phyloP scores from a whole-genome alignment of 306 rosid genomes.

The Trifolium pratense region DNA sequence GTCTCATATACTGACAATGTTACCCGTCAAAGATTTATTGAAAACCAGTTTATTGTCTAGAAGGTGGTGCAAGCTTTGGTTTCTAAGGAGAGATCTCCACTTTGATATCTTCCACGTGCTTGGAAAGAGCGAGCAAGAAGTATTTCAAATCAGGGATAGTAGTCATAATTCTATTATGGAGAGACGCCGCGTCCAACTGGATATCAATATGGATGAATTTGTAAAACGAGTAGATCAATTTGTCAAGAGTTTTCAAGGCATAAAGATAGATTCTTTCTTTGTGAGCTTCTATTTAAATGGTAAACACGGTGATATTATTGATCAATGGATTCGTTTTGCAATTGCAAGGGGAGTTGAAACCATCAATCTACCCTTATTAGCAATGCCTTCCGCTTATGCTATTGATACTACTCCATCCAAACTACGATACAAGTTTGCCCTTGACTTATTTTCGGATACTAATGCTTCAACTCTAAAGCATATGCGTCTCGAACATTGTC shows the following conservation, averaged over 20 bases:
- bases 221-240: not conserved
- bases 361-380: not conserved
- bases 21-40: slow-evolving; percentile 2
- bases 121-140: not conserved
- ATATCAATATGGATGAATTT: not conserved
- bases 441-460: not conserved
- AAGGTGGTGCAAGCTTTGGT: not conserved
- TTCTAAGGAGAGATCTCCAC: slow-evolving; percentile 3
- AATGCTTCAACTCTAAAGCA: slow-evolving; percentile 7
- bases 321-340: not conserved
- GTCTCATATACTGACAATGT: not conserved
- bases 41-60: not conserved
- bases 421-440: not conserved
- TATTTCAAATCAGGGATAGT: not conserved
- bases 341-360: not conserved
- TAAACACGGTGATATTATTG: not conserved
- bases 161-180: fast-evolving
- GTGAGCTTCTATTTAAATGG: not conserved
- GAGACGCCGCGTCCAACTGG: not conserved
- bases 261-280: not conserved
- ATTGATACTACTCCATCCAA: not conserved
- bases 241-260: not conserved
- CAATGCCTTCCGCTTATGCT: not conserved
- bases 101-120: not conserved
- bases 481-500: not conserved